These are phyloP conservation scores for Beverwykella pulmonaria DNA, from an alignment of 495 filamentous ascomycete species.

Conservation along the genomic window DNA sequence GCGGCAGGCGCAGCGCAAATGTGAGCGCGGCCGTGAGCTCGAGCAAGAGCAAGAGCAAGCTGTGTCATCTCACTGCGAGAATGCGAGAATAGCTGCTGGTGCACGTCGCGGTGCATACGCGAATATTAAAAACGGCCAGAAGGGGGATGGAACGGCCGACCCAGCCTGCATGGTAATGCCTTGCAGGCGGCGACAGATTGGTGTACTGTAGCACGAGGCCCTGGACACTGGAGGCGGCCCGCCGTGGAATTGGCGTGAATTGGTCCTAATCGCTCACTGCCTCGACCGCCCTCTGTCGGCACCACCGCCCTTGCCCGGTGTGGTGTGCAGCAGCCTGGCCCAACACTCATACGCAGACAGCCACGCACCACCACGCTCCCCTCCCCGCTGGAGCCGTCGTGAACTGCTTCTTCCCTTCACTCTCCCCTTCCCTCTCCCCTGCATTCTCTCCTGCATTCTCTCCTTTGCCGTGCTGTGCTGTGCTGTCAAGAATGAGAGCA, in stretches of 20 bases:
- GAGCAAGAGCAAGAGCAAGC: no score
- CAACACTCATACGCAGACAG: slow-evolving; percentile 9
- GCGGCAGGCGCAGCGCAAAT: not conserved
- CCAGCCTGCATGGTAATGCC: slow-evolving; percentile 15
- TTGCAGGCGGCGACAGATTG: slow-evolving; percentile 31
- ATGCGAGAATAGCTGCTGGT: not conserved
- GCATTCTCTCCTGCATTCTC: no score
- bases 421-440: no score
- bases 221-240: slow-evolving; percentile 13
- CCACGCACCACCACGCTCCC: not conserved
- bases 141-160: slow-evolving; percentile 16
- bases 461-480: slow-evolving; percentile 3
- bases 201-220: slow-evolving; percentile 23
- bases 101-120: not conserved
- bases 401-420: not conserved
- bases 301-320: slow-evolving; percentile 26
- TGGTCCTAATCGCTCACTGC: slow-evolving; percentile 1
- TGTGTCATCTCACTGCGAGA: no score
- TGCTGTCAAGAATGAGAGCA: slow-evolving; percentile 8
- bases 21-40: no score
- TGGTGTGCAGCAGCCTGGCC: slow-evolving; percentile 21
- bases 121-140: slow-evolving; percentile 15
- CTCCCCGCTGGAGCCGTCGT: not conserved
- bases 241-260: slow-evolving; percentile 15
- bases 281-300: slow-evolving; percentile 31